Conservation (phyloP, 768 basidiomycete species). For the Pisolithus albus region DNA sequence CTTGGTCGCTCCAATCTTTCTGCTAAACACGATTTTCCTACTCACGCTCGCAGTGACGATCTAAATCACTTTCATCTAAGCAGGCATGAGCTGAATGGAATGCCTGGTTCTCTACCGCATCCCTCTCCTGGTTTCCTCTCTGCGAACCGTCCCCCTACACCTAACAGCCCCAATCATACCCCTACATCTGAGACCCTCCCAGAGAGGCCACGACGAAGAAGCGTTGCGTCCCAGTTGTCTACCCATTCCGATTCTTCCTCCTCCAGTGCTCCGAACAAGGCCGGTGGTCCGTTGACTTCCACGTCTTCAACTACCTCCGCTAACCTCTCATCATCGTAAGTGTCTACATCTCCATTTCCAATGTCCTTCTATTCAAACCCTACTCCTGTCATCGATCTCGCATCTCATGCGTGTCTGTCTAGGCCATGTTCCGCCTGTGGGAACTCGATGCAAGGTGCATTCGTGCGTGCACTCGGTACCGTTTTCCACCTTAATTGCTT, state of each 20-base stretch:
- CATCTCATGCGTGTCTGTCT: constrained; percentile 4
- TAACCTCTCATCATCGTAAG: constrained; percentile 55
- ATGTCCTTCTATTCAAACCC: constrained; percentile 4
- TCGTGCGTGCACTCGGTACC: constrained; percentile 89
- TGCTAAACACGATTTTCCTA: constrained; percentile 24
- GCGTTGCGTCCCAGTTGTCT: constrained; percentile 45
- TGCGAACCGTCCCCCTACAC: constrained; percentile 55
- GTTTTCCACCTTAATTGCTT: constrained; percentile 98
- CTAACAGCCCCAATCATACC: constrained; percentile 44
- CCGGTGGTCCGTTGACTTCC: constrained; percentile 18
- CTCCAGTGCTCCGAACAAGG: constrained; percentile 32
- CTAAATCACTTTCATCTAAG: constrained; percentile 43
- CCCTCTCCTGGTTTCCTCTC: constrained; percentile 43
- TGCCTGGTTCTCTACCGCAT: constrained; percentile 30
- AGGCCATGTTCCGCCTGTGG: constrained; percentile 75
- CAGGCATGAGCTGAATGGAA: constrained; percentile 10
- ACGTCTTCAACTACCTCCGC: constrained; percentile 48
- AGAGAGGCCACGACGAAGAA: constrained; percentile 40
- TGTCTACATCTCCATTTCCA: constrained; percentile 11
- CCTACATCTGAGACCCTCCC: constrained; percentile 52
- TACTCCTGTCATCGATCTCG: constrained; percentile 5
- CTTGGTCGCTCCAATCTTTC: constrained; percentile 42
- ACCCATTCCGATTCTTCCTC: constrained; percentile 49
- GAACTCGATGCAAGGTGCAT: constrained; percentile 86
- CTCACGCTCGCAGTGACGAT: constrained; percentile 63